These are phyloP conservation scores for Mycosphaerelloides madeirae DNA, from an alignment of 2,329 filamentous ascomycete species.

Conservation along the genomic window DNA sequence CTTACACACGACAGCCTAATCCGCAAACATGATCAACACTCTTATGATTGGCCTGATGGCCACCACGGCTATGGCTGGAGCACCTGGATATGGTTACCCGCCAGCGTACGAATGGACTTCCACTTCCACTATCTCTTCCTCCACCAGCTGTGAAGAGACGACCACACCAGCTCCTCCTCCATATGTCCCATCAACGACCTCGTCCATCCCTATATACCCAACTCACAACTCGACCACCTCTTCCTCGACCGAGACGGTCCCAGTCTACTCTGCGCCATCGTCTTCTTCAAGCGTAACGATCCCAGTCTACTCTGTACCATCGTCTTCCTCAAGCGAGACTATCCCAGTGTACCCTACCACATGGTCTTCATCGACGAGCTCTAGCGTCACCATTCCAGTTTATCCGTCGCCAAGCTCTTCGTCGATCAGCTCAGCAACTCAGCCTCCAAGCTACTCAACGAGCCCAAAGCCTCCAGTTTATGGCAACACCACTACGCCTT, in stretches of 20 bases:
- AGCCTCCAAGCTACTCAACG: too few relatives aligned
- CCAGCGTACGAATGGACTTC: neutral
- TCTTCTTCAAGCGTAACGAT: neutral
- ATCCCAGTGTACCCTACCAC: too few relatives aligned
- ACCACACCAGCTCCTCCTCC: conserved; percentile 1
- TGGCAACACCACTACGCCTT: neutral
- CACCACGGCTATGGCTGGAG: neutral
- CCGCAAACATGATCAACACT: neutral
- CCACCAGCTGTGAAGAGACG: conserved; percentile 3
- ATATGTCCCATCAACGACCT: neutral
- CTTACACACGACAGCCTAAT: neutral
- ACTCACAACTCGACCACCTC: neutral
- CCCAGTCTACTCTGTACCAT: neutral
- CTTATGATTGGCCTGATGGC: neutral
- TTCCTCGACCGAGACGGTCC: too few relatives aligned
- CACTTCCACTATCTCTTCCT: neutral
- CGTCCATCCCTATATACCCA: neutral
- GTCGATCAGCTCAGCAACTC: too few relatives aligned
- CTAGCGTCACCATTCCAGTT: too few relatives aligned
- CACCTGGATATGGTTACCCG: neutral
- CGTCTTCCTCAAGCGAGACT: neutral
- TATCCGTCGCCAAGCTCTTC: too few relatives aligned
- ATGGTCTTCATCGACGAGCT: too few relatives aligned
- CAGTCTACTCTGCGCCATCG: neutral
- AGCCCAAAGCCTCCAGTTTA: neutral